Evolutionary conservation across 495 filamentous ascomycete species (phyloP), one percentile per base, ranked within the genome.

Genomic region (Hypoxylon crocopeplum): DNA sequence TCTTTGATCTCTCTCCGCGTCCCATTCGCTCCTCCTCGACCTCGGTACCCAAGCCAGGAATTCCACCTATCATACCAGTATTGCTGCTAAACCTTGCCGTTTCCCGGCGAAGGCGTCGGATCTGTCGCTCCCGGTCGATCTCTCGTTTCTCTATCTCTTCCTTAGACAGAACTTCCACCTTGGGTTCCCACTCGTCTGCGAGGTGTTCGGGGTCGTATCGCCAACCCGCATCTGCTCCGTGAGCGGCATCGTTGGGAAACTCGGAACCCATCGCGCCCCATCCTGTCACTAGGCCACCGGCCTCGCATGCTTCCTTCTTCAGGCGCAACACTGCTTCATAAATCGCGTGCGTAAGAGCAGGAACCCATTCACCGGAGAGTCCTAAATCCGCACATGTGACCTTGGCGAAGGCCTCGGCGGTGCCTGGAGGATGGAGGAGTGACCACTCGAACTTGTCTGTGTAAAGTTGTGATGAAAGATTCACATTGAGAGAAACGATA

Each of bases 401-500:
- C 64, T 90, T 89, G 38, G 94, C 95, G 72, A 98, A 98, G 32
- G 86, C 83, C 72, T 99, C 94, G 7, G 94, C 91, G 48, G 94
- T 88, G 11, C 95, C 92, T 0, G 90, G 87, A 3, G 92, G 92
- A 68, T 97, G 92, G 7, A 97, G 82, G 3, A 99, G 79, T 13
- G 94, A 97, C 94, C 94, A 99, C 70, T 99, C 94, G 62, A 99
- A 98, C 71, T 90, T 96, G 80, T 99, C 94, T 3, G 89, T 93
- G 73, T 96, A 98, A 13, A 98, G 85, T 50, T 89, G 86, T 57
- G 96, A 96, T 44, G 90, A 88, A 16, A 98, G 82, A 62, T 96
- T 97, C 65, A 99, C 92, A 71, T 89, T 96, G 17, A 99, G 82
- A 42, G 80, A 90, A 66, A 98, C 84, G 69, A 98, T 87, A 69